Base-by-base conservation (phyloP, 2,329 filamentous ascomycete species). In the Coniochaeta sp. region DNA sequence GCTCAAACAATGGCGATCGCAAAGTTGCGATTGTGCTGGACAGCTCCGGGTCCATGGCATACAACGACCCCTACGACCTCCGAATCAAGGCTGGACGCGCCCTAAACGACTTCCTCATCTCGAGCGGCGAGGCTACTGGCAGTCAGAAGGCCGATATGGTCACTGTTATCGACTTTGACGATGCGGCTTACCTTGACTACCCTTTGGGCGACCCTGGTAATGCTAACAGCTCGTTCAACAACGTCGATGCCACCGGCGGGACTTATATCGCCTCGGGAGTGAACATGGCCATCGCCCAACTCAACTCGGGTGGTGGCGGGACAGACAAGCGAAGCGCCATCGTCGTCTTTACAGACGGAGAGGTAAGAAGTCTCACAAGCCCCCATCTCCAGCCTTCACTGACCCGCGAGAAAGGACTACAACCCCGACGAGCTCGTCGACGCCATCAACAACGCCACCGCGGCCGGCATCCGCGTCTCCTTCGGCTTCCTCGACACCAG, bases 11-110 rank as follows among this genome's bases (percentile, higher is more conserved):
- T 62, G 67, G 66, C 40, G 60, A 66, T 58, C 62, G 66, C 22
- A 67, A 68, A 57, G 65, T 68, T 14, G 67, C 61, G 52, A 65
- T 69, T 34, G 67, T 68, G 9, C 63, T 69, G 59, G 67, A 69
- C 58, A 63, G 60, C n/a, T 67, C 65, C 1, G 61, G 63, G 4
- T 68, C 67, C 31, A 68, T 68, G 65, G 16, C 22, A 17, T 36
- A 31, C 22, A 61, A 58, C 12, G 67, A 69, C 44, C 67, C 64
- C 6, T 24, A 47, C 54, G 54, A 65, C 57, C 61, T 64, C 34
- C 64, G 67, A 12, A 52, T 68, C 19, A 60, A 61, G 12, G 66
- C 67, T 24, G 66, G 57, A 3, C 60, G 59, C 19, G 63, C 66
- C 6, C 61, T 68, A n/a, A 65, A 65, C 36, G 59, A 63, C 19